Evolutionary conservation across 306 rosid genomes (phyloP).

Genomic region (Pyrus communis): DNA sequence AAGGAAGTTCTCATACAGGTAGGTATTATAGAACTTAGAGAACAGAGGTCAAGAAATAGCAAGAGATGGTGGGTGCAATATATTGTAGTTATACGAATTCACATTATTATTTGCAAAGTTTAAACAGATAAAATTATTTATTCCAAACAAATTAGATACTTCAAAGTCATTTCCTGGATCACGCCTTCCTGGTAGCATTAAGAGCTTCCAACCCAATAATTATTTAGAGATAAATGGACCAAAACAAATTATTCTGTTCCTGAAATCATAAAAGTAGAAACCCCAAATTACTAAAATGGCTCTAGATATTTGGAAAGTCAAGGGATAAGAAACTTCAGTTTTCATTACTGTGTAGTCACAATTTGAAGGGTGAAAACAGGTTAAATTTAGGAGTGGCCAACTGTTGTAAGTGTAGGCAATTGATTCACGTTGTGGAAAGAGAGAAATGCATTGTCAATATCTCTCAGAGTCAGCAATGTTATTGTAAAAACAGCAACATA

Average conservation of each 20-base stretch:
- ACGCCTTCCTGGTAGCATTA: neutral
- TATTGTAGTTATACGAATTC: neutral
- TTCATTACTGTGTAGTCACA: neutral
- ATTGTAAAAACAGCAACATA: neutral
- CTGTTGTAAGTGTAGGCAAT: neutral
- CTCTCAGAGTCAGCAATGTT: neutral
- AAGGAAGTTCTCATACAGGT: neutral
- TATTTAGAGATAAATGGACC: neutral
- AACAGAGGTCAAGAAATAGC: neutral
- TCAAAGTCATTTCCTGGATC: neutral
- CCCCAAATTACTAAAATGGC: neutral
- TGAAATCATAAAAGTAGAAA: neutral
- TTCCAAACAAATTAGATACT: neutral
- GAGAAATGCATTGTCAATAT: neutral
- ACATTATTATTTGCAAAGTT: neutral
- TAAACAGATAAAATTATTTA: neutral
- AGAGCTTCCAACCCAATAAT: neutral
- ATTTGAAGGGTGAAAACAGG: neutral
- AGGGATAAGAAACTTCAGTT: neutral
- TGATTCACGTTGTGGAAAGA: neutral
- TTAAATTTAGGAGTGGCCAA: neutral
- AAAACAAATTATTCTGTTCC: neutral
- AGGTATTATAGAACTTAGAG: neutral
- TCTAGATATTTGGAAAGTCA: neutral
- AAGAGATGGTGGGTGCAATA: neutral